Evolutionary conservation across 2,329 filamentous ascomycete genomes (phyloP).

Genomic region (Phialophora chinensis): DNA sequence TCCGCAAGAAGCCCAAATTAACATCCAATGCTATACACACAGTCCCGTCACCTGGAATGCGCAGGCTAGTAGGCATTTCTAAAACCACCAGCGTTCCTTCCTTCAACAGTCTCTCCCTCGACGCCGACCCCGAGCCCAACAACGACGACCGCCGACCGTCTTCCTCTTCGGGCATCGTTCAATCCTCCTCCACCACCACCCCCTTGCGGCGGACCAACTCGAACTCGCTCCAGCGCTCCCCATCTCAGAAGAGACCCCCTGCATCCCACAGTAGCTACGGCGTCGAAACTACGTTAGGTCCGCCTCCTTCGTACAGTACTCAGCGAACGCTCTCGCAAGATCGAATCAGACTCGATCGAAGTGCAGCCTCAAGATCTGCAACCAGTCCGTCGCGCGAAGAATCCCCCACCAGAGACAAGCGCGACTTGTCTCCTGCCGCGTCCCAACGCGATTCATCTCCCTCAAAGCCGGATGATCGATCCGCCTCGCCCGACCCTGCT

Average conservation of each 20-base stretch:
- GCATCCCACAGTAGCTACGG: slow-evolving; percentile 57
- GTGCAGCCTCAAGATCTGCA: slow-evolving; percentile 19
- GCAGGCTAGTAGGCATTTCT: slow-evolving; percentile 23
- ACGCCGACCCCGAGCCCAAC: slow-evolving; percentile 20
- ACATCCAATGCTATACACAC: slow-evolving; percentile 19
- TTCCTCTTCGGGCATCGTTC: slow-evolving; percentile 24
- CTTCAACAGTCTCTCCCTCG: slow-evolving; percentile 25
- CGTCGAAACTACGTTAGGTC: slow-evolving; percentile 57
- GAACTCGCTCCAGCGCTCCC: slow-evolving; percentile 27
- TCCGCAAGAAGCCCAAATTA: slow-evolving; percentile 37
- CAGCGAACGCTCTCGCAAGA: slow-evolving; percentile 49
- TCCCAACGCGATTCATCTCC: slow-evolving; percentile 13
- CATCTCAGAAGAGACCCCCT: slow-evolving; percentile 46
- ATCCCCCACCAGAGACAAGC: slow-evolving; percentile 4
- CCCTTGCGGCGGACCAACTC: slow-evolving; percentile 31
- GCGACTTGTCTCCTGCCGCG: slow-evolving; percentile 19
- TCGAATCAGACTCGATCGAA: slow-evolving; percentile 38
- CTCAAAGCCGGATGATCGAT: slow-evolving; percentile 22
- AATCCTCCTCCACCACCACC: slow-evolving; percentile 17
- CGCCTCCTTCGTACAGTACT: slow-evolving; percentile 58
- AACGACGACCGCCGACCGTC: slow-evolving; percentile 20
- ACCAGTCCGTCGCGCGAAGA: slow-evolving; percentile 14
- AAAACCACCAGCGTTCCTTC: slow-evolving; percentile 32
- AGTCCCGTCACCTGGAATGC: slow-evolving; percentile 28
- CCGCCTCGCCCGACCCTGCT: slow-evolving; percentile 8